Evolutionary conservation across 495 filamentous ascomycete species (phyloP).

Genomic region (Jackrogersella minutella): DNA sequence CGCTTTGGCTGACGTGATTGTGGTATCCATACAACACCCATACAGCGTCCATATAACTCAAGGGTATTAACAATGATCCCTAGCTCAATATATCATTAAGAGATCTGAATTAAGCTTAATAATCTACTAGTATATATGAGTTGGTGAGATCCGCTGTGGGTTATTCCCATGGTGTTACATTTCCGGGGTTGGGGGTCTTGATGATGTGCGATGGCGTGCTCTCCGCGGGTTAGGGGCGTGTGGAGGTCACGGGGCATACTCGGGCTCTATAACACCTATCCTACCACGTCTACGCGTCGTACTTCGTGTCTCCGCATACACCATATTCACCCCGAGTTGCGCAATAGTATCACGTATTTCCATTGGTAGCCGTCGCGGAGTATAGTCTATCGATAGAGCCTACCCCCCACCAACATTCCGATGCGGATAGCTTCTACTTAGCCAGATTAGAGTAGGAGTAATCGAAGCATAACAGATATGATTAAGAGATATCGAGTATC

Average conservation of each 20-base stretch:
- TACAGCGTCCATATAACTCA: too few relatives aligned
- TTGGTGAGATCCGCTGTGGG: slow-evolving; percentile 6
- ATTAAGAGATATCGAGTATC: slow-evolving; percentile 18
- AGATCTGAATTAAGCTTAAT: not conserved
- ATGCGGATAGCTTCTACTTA: slow-evolving; percentile 5
- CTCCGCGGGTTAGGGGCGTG: slow-evolving; percentile 12
- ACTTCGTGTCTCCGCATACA: slow-evolving; percentile 20
- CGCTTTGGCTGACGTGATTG: slow-evolving; percentile 1
- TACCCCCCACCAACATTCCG: slow-evolving; percentile 5
- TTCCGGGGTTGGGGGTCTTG: slow-evolving; percentile 3
- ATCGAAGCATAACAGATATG: slow-evolving; percentile 12
- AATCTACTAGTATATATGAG: not conserved
- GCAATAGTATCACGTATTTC: slow-evolving; percentile 15
- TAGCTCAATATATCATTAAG: not conserved
- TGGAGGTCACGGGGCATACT: slow-evolving; percentile 1
- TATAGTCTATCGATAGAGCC: slow-evolving; percentile 30
- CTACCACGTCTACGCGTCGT: slow-evolving; percentile 6
- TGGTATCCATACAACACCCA: too few relatives aligned
- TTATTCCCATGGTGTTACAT: slow-evolving; percentile 15
- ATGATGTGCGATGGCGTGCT: slow-evolving; percentile 52
- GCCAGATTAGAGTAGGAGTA: not conserved
- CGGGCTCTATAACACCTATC: not conserved
- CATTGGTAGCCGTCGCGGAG: slow-evolving; percentile 26
- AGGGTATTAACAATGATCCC: not conserved
- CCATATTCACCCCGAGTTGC: slow-evolving; percentile 32